Evolutionary conservation across 2,329 filamentous ascomycete species (phyloP), one percentile per base, ranked within the genome.

Genomic region (Delphinella strobiligena): DNA sequence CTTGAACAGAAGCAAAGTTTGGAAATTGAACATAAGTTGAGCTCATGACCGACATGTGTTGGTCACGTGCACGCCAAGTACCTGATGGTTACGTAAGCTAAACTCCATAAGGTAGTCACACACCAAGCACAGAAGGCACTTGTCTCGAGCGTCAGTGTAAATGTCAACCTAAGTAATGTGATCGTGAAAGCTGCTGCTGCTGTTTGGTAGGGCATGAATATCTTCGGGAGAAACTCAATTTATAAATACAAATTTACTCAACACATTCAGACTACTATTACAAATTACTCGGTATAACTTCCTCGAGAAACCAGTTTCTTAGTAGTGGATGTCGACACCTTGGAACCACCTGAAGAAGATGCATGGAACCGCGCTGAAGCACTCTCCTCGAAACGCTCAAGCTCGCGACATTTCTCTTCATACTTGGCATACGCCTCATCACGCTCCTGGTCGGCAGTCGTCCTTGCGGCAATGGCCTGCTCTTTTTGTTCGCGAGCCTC

Each of bases 401-500:
- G 41, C 36, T 54, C 49, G 16, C 51, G 44, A 36, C 51, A 54
- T 44, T 54, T 54, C 37, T 47, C 35, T 37, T 48, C 45, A 38
- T 50, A 53, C 34, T 48, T 47, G 19, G 45, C 24, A 17, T 51
- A 42, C 5, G 38, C 42, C 34, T 51, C 46, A 31, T 54, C 51
- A 2, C 51, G 34, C 42, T 54, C 49, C 24, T 49, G 48, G 34
- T 54, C 51, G 15, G 51, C 51, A 14, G 46, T 38, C 16, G 45
- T 44, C 31, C 52, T 49, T 2, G 52, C 50, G 4, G 52, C 35
- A 38, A 55, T 53, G 30, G 52, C 53, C n/a, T 48, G 42, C 30
- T 54, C 52, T 18, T 51, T 52, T 41, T 55, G 52, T 42, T 55
- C 50, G n/a, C 48, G 49, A 4, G 52, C 47, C 18, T 55, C 51